Percentiles rank a stretch among this genome's conserved stretches.
Conservation (phyloP, 805 yeast species). For the Yarrowia sp. region DNA sequence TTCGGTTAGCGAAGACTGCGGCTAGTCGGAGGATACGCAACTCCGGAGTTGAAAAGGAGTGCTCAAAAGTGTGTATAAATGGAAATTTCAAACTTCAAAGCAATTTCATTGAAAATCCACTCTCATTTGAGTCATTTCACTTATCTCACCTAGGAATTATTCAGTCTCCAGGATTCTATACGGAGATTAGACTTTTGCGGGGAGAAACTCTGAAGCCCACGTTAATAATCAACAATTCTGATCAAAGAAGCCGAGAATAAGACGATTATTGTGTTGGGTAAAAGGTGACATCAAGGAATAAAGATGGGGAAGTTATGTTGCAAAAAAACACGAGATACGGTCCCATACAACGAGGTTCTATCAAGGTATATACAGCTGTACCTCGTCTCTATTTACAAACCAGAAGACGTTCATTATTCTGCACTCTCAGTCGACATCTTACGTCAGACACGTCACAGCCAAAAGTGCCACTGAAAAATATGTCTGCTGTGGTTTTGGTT, state of each 20-base stretch:
- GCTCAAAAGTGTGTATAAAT: neutral
- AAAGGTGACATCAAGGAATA: too few species aligned
- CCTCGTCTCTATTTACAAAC: too few species aligned
- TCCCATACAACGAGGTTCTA: too few species aligned
- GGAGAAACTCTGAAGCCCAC: neutral
- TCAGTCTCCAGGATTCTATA: neutral
- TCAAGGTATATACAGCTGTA: too few species aligned
- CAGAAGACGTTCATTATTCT: too few species aligned
- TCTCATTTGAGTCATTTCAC: neutral
- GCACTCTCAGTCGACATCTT: neutral
- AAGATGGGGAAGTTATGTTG: neutral
- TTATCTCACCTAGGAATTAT: neutral
- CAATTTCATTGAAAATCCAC: neutral
- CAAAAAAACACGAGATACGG: too few species aligned
- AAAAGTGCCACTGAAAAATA: neutral
- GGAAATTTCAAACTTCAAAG: neutral
- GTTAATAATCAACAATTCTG: neutral
- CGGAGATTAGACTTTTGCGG: conserved; percentile 4
- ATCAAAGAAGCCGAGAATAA: neutral
- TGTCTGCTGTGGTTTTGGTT: neutral
- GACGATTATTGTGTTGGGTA: neutral
- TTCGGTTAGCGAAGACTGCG: neutral
- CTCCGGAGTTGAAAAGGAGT: neutral
- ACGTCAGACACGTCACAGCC: neutral
- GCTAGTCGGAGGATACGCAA: neutral